These are phyloP conservation scores for Sonneratia alba DNA, from an alignment of 345 rosid species.

Conservation along the genomic window DNA sequence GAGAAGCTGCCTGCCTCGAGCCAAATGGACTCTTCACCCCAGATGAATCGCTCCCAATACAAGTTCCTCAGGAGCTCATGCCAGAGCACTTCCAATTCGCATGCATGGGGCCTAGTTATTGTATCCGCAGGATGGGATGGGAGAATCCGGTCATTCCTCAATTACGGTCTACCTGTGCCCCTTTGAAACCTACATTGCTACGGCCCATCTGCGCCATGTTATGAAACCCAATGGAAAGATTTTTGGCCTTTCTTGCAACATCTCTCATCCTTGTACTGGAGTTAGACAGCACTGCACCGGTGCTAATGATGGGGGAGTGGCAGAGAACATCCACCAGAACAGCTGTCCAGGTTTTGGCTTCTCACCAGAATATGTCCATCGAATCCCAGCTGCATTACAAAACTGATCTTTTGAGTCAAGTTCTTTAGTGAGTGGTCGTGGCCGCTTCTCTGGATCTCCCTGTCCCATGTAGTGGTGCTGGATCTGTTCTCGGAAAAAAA, in stretches of 20 bases:
- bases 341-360: no score
- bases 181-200: conserved; percentile 24
- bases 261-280: not conserved
- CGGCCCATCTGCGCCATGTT: not conserved
- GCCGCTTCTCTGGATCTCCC: no score
- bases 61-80: conserved; percentile 57
- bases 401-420: no score
- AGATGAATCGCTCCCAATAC: conserved; percentile 54
- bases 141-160: conserved; percentile 75
- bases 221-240: not conserved
- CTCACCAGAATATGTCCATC: no score
- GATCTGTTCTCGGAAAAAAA: not conserved
- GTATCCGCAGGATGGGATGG: conserved; percentile 96
- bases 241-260: not conserved
- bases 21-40: conserved; percentile 25
- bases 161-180: conserved; percentile 75
- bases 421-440: not conserved
- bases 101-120: conserved; percentile 84
- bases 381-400: no score
- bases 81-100: conserved; percentile 52
- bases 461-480: conserved; percentile 8
- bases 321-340: no score
- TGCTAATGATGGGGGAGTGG: not conserved
- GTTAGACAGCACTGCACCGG: not conserved
- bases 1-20: conserved; percentile 62